A percentile compares a stretch with the other conserved stretches of the same genome.
Evolutionary conservation across 1,284 basidiomycete genomes (phyloP).

Genomic region (Trichosporon asahii): DNA sequence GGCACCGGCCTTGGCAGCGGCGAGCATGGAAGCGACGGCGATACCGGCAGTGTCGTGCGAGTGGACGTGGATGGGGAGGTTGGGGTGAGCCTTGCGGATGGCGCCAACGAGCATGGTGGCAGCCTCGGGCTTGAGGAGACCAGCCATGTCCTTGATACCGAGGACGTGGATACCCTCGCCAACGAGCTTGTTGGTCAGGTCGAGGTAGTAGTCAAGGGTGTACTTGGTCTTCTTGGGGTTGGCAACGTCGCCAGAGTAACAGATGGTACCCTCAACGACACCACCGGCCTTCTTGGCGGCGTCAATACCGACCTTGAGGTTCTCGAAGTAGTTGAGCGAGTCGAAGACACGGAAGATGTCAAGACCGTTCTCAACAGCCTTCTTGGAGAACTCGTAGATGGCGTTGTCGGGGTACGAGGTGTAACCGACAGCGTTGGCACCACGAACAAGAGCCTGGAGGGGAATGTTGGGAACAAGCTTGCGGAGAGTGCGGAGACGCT

Average conservation of each 20-base stretch:
- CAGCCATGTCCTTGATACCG: constrained; percentile 99
- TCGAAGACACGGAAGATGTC: constrained; percentile 99
- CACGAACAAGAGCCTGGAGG: constrained; percentile 95
- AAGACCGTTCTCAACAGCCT: constrained; percentile 97
- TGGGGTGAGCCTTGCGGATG: constrained; percentile 92
- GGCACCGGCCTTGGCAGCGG: constrained; percentile 90
- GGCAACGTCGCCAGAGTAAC: constrained; percentile 98
- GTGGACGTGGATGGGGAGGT: constrained; percentile 98
- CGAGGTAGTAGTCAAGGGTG: constrained; percentile 95
- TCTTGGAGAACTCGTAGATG: constrained; percentile 97
- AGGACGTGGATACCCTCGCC: constrained; percentile 95
- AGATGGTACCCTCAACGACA: constrained; percentile 95
- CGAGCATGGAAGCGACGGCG: constrained; percentile 92
- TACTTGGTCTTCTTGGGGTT: constrained; percentile 96
- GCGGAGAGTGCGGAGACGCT: constrained; percentile 87
- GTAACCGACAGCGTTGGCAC: constrained; percentile 98
- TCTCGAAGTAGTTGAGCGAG: constrained; percentile 95
- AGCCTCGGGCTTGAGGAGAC: constrained; percentile 90
- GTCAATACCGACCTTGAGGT: constrained; percentile 96
- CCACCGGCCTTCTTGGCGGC: constrained; percentile 99
- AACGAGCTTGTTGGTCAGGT: constrained; percentile 92
- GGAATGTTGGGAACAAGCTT: constrained; percentile 98
- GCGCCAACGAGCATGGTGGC: constrained; percentile 90
- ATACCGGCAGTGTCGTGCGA: constrained; percentile 99
- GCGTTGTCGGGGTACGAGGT: constrained; percentile 99